These are phyloP conservation scores for Phlyctochytrium arcticum DNA, from an alignment of 192 early-diverging fungal species.

Conservation along the genomic window DNA sequence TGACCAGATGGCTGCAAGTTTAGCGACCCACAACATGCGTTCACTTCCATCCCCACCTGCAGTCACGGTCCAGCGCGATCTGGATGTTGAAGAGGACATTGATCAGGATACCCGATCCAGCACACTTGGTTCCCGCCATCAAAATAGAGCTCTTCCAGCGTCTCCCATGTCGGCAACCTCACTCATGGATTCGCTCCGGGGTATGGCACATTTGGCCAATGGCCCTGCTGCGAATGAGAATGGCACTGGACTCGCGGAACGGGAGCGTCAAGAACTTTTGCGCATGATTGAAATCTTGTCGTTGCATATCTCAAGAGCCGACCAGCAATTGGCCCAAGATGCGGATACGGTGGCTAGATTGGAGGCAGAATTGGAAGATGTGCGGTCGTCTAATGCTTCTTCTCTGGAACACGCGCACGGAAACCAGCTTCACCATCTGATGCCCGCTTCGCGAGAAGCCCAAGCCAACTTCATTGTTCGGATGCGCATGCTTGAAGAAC, in stretches of 20 bases:
- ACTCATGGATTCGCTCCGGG: constrained; percentile 9
- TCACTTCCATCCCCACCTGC: not conserved
- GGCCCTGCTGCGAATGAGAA: not conserved
- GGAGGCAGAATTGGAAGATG: constrained; percentile 6
- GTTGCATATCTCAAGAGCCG: constrained; percentile 12
- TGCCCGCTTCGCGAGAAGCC: not conserved
- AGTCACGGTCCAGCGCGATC: not conserved
- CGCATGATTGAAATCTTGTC: constrained; percentile 23
- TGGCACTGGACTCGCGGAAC: constrained; percentile 1
- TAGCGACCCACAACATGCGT: too few relatives aligned
- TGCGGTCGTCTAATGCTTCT: not conserved
- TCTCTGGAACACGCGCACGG: not conserved
- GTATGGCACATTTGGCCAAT: not conserved
- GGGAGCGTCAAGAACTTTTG: constrained; percentile 18
- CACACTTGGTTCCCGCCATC: not conserved
- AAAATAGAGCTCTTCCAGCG: not conserved
- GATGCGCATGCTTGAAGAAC: not conserved
- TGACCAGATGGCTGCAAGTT: too few relatives aligned
- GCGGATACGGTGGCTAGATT: not conserved
- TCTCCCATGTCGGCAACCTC: not conserved
- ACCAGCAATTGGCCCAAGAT: constrained; percentile 14
- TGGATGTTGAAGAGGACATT: not conserved
- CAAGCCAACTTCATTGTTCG: not conserved
- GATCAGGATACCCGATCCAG: not conserved
- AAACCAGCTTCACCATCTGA: too few relatives aligned